These are phyloP conservation scores for Pseudonectria foliicola DNA, from an alignment of 2,329 filamentous ascomycete species.

Conservation along the genomic window DNA sequence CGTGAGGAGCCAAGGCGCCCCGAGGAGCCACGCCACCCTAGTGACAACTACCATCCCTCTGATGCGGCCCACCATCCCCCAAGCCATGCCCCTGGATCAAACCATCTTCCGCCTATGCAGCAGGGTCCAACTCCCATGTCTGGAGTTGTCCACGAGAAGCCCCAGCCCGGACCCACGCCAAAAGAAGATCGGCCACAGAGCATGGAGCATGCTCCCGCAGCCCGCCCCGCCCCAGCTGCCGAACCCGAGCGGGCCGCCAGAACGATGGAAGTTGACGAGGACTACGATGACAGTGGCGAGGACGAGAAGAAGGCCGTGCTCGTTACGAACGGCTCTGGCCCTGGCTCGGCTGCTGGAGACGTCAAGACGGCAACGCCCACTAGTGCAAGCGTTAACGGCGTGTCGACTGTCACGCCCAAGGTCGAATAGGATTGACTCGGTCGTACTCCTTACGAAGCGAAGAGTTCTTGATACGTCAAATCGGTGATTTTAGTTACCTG, in stretches of 20 bases:
- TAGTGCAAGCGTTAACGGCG: conserved; percentile 40
- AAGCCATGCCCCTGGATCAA: conserved; percentile 47
- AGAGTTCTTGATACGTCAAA: conserved; percentile 17
- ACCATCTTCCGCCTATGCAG: conserved; percentile 57
- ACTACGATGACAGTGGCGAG: conserved; percentile 91
- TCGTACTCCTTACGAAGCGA: too few relatives aligned
- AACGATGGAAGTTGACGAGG: conserved; percentile 95
- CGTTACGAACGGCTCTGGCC: conserved; percentile 37
- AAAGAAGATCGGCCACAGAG: conserved; percentile 54
- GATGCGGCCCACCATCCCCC: conserved; percentile 75
- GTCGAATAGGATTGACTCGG: too few relatives aligned
- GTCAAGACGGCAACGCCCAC: conserved; percentile 44
- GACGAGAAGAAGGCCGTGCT: conserved; percentile 62
- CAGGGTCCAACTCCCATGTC: conserved; percentile 50
- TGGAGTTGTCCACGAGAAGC: conserved; percentile 44
- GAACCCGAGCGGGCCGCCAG: conserved; percentile 79
- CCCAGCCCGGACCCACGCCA: conserved; percentile 24
- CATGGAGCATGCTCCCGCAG: conserved; percentile 29
- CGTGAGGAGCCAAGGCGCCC: conserved; percentile 51
- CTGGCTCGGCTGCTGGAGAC: conserved; percentile 43
- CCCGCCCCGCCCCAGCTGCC: conserved; percentile 41
- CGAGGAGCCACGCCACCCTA: conserved; percentile 60
- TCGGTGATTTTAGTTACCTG: conserved; percentile 10
- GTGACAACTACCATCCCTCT: conserved; percentile 82
- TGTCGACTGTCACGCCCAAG: conserved; percentile 35